These are phyloP conservation scores for Yamadazyma triangularis DNA, from an alignment of 1,139 yeast species.

Conservation along the genomic window DNA sequence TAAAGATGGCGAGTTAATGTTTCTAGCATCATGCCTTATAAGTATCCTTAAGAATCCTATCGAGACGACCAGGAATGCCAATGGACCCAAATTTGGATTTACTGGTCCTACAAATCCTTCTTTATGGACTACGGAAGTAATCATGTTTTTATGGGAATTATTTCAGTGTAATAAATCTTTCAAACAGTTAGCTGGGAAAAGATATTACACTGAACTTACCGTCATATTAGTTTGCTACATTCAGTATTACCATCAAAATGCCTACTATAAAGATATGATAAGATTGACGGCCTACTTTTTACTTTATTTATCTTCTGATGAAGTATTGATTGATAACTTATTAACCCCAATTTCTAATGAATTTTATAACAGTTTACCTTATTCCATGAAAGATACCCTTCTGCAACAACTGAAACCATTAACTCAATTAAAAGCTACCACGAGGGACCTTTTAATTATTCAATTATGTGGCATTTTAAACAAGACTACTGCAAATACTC, in stretches of 20 bases:
- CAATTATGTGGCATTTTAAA: conserved; percentile 38
- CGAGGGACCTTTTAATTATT: conserved; percentile 57
- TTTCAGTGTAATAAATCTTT: conserved; percentile 64
- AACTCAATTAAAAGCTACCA: conserved; percentile 28
- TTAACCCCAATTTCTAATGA: conserved; percentile 33
- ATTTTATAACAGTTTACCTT: conserved; percentile 46
- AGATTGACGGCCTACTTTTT: conserved; percentile 59
- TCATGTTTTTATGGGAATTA: conserved; percentile 71
- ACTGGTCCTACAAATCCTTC: conserved; percentile 28
- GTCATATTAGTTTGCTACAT: conserved; percentile 56
- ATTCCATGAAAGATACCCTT: conserved; percentile 23
- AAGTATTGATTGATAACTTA: conserved; percentile 31
- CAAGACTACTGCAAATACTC: conserved; percentile 7
- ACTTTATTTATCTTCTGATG: conserved; percentile 56
- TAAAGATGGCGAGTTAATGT: conserved; percentile 49
- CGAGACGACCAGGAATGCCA: neutral
- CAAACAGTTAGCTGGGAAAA: conserved; percentile 42
- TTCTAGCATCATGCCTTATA: conserved; percentile 44
- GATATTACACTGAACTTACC: conserved; percentile 51
- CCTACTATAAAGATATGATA: conserved; percentile 41
- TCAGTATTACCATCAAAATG: conserved; percentile 32
- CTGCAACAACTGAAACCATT: too few relatives aligned
- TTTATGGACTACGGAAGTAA: conserved; percentile 50
- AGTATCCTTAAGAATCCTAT: conserved; percentile 46
- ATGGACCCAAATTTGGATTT: conserved; percentile 4